These are phyloP conservation scores for Butyriboletus loyo DNA, from an alignment of 768 basidiomycete genomes.

Conservation along the genomic window DNA sequence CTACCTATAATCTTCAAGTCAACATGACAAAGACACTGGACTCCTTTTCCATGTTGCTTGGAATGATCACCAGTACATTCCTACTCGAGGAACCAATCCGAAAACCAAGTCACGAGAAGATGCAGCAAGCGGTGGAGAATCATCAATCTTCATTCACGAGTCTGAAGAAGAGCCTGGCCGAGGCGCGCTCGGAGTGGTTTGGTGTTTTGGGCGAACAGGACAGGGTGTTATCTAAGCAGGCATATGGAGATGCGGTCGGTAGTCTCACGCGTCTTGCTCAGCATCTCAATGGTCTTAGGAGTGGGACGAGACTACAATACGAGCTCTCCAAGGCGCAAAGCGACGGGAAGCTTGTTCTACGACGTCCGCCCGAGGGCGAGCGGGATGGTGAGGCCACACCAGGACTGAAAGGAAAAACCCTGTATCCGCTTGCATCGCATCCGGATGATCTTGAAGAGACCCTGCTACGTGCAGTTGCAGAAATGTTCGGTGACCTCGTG, in stretches of 20 bases:
- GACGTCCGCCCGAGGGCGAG: slow-evolving; percentile 8
- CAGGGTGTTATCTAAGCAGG: slow-evolving; percentile 38
- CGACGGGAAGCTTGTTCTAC: slow-evolving; percentile 42
- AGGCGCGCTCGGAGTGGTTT: slow-evolving; percentile 86
- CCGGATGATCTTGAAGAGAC: slow-evolving; percentile 41
- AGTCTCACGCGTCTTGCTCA: slow-evolving; percentile 89
- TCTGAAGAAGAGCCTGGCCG: slow-evolving; percentile 79
- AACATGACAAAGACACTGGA: slow-evolving; percentile 85
- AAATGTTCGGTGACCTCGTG: slow-evolving; percentile 74
- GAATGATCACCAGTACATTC: slow-evolving; percentile 80
- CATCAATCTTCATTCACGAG: slow-evolving; percentile 90
- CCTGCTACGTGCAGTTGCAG: slow-evolving; percentile 51
- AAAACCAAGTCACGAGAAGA: slow-evolving; percentile 54
- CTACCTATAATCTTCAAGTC: slow-evolving; percentile 74
- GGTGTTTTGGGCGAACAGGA: slow-evolving; percentile 25
- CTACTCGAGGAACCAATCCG: slow-evolving; percentile 69
- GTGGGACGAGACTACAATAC: slow-evolving; percentile 80
- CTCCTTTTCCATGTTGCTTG: slow-evolving; percentile 84
- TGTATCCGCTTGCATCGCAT: slow-evolving; percentile 36
- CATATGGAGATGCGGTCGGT: slow-evolving; percentile 85
- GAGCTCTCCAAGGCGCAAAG: slow-evolving; percentile 66
- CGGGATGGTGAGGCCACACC: slow-evolving; percentile 17
- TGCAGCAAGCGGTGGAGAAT: slow-evolving; percentile 76
- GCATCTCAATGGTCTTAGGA: slow-evolving; percentile 85
- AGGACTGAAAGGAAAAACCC: slow-evolving; percentile 19